Conservation (phyloP, 768 basidiomycete genomes). For the Lactarius evosmus region DNA sequence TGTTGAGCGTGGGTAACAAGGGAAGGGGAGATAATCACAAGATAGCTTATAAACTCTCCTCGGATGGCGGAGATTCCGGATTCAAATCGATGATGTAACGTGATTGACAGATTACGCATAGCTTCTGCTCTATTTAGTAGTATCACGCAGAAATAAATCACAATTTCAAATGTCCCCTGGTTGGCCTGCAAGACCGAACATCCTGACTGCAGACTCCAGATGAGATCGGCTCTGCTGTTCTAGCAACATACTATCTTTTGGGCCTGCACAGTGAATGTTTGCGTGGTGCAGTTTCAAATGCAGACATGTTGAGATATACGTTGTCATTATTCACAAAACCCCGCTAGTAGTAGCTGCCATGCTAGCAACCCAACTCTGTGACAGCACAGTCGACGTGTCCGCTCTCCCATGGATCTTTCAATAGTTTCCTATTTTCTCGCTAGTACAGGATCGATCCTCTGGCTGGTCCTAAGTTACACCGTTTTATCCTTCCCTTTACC, state of each 20-base stretch:
- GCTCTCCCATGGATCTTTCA: neutral
- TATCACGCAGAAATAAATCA: neutral
- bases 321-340: too few relatives aligned
- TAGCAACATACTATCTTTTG: too few relatives aligned
- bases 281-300: neutral
- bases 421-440: neutral
- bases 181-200: too few relatives aligned
- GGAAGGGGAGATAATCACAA: neutral
- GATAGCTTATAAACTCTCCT: neutral
- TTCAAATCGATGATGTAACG: slow-evolving; percentile 1
- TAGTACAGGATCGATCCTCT: neutral
- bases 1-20: neutral
- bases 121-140: neutral
- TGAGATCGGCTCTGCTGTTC: too few relatives aligned
- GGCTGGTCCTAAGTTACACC: neutral
- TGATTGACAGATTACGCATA: neutral
- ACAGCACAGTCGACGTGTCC: neutral
- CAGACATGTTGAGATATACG: too few relatives aligned
- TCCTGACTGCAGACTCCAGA: too few relatives aligned
- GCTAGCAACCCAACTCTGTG: neutral
- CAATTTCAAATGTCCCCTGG: neutral
- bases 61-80: neutral
- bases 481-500: neutral
- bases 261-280: too few relatives aligned
- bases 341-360: neutral